phyloP scores from a whole-genome alignment of 2,329 filamentous ascomycete species.

The Diaporthe sp. region DNA sequence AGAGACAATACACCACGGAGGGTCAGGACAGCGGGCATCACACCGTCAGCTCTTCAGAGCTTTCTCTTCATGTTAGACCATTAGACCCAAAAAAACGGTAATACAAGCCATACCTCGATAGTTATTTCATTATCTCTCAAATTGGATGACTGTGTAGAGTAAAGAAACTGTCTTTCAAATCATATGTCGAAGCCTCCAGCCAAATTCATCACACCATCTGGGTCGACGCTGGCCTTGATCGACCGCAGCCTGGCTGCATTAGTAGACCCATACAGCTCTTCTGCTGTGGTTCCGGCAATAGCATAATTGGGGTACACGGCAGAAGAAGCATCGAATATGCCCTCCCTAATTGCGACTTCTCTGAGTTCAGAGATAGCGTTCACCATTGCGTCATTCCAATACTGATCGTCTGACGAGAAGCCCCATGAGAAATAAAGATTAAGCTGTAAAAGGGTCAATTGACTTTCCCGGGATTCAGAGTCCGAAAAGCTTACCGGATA shows the following conservation, averaged over 20 bases:
- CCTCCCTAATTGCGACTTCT: slow-evolving; percentile 41
- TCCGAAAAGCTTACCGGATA: slow-evolving; percentile 35
- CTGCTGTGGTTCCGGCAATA: slow-evolving; percentile 35
- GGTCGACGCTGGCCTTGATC: slow-evolving; percentile 39
- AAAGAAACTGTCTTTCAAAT: background rate
- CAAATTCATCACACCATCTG: slow-evolving; percentile 42
- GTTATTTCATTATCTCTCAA: too few relatives aligned
- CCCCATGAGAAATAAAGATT: slow-evolving; percentile 44
- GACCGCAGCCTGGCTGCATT: slow-evolving; percentile 38
- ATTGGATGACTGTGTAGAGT: background rate
- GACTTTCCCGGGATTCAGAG: too few relatives aligned
- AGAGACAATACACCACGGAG: too few relatives aligned
- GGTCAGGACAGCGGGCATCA: too few relatives aligned
- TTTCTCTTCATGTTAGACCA: background rate
- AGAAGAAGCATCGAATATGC: slow-evolving; percentile 40
- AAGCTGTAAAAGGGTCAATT: slow-evolving; percentile 35
- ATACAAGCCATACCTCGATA: background rate
- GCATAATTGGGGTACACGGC: slow-evolving; percentile 43
- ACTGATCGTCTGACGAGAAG: slow-evolving; percentile 40
- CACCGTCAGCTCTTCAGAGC: too few relatives aligned
- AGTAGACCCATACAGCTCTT: slow-evolving; percentile 37
- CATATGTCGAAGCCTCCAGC: slow-evolving; percentile 37
- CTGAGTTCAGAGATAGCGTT: slow-evolving; percentile 40
- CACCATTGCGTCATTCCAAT: slow-evolving; percentile 41
- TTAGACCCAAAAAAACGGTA: background rate